Base-by-base conservation (phyloP, 805 yeast genomes). In the Metschnikowia proteae region DNA sequence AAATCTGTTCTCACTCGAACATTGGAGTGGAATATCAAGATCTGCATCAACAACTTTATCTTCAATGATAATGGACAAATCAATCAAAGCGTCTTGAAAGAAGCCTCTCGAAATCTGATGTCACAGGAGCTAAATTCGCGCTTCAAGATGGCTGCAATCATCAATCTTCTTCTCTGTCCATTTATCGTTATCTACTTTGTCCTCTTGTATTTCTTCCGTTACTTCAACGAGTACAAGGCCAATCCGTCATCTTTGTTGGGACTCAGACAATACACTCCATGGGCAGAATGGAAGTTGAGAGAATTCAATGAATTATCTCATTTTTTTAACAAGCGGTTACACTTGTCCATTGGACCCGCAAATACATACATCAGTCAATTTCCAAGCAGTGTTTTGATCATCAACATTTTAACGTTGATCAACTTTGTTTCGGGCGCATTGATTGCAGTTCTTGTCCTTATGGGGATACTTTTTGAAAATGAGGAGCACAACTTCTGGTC, bases 221-320 rank as follows among this genome's bases (percentile, higher is more conserved):
- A 94, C 64, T 94, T 94, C 67, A 91, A 91, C 64, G 98, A 92
- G 65, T 90, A 87, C 64, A 87, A 88, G 62, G 81, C 87, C 38
- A 86, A 92, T 47, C 99, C 99, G 0, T 82, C 90, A 1, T 74
- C 89, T 8, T 74, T 94, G 47, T 76, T 90, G 2, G 74, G 73
- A 3, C 61, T 71, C 45, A 73, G 99, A 41, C 96, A 90, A 58
- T 94, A 89, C 62, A 88, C 98, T 0, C 97, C 97, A 0, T 81
- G 80, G 66, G 97, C 98, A 0, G 91, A 87, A 59, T 94, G 98
- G 98, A 88, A 85, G 62, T 78, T 94, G 60, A 74, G 99, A 48
- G 99, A 94, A 60, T 88, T 86, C 62, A 94, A 94, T 65, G 99
- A 94, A 62, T 74, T 94, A 6, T 88, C 88, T 38, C 99, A 94